Base-by-base conservation (phyloP, 352 stramenopile genomes). In the Phytophthora quininea region DNA sequence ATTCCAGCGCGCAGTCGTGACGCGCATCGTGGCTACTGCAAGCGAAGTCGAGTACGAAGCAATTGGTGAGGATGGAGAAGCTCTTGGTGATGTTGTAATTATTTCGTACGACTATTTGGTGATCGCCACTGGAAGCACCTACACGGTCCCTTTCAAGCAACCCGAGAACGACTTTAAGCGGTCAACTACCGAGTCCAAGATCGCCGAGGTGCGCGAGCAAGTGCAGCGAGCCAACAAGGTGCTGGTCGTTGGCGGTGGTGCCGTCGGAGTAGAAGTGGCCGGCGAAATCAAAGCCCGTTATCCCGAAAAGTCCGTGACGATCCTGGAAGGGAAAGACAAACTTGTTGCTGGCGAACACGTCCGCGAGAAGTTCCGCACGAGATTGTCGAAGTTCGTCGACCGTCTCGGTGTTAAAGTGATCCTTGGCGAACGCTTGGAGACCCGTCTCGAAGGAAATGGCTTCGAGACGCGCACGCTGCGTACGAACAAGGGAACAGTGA, bases 61-160 rank as follows among this genome's bases (percentile, higher is more conserved):
- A n/a, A 69, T 88, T 37, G 68, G 47, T 31, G 70, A 76, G 8
- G 62, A 77, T 53, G 67, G 67, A 31, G 54, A 80, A 27, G 58
- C 73, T 51, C 50, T 73, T 37, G 52, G 57, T 3, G 62, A 50
- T 40, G 62, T 70, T 42, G 73, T 76, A 51, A 74, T 51, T 35
- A 42, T 90, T 19, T n/a, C 35, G 4, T 91, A 82, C 51, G 80
- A 89, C 75, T 90, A 85, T 51, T 61, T 90, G 6, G 70, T 91
- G 32, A 51, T 91, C 31, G 83, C 83, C 19, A 91, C 81, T 0
- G 79, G 79, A 8, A 86, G 73, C 66, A 86, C 69, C 48, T 89
- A 90, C 77, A 69, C 79, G 3, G 66, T 74, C 45, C 83, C 83
- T 1, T 80, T 89, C 64, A 91, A 90, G 50, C 76, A 73, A 24